Conservation (phyloP, 345 rosid genomes). For the Rubroshorea leprosula region DNA sequence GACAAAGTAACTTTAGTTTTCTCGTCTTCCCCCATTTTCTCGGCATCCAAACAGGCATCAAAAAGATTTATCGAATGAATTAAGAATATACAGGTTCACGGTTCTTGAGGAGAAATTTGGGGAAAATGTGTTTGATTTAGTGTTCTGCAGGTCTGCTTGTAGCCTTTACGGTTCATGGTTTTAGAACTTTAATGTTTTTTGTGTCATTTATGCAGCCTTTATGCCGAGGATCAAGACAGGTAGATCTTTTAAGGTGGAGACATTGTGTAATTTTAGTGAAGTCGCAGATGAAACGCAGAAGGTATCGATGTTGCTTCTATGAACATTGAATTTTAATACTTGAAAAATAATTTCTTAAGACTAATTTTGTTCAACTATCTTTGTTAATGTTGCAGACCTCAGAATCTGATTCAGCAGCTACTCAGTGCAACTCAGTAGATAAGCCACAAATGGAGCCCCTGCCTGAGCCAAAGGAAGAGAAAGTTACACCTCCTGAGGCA, state of each 20-base stretch:
- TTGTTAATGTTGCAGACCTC: conserved; percentile 29
- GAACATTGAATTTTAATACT: neutral
- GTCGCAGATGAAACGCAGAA: conserved; percentile 52
- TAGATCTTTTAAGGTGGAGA: conserved; percentile 62
- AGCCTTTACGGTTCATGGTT: too few species aligned
- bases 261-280: conserved; percentile 71
- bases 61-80: neutral
- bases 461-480: conserved; percentile 18
- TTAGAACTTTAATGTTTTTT: neutral
- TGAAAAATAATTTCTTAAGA: neutral
- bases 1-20: neutral
- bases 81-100: neutral
- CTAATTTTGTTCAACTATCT: neutral
- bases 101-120: neutral
- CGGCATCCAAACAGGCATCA: neutral
- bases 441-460: conserved; percentile 15
- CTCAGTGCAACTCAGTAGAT: conserved; percentile 19
- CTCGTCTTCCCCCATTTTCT: neutral
- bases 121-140: neutral
- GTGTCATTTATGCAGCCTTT: conserved; percentile 48
- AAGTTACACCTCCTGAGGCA: conserved; percentile 12
- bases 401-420: conserved; percentile 26
- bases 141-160: neutral
- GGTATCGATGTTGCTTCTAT: conserved; percentile 28
- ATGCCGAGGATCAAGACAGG: conserved; percentile 75